phyloP scores from a whole-genome alignment of 1,284 basidiomycete species.

The Amylostereum areolatum region DNA sequence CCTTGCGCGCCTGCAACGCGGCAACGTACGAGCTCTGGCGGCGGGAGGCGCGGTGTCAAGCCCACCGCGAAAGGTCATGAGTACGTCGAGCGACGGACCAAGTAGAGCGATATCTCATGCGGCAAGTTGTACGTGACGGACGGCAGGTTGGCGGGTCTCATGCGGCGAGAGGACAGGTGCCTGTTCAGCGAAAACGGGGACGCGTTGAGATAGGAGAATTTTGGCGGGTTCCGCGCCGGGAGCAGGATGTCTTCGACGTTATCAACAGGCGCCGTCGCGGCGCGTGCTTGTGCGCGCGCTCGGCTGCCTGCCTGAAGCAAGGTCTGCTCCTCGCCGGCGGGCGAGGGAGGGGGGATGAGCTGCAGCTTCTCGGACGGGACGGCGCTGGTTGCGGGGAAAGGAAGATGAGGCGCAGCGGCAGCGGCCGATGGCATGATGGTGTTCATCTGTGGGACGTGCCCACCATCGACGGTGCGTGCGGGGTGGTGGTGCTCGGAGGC shows the following conservation, averaged over 20 bases:
- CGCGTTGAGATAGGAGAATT: constrained; percentile 56
- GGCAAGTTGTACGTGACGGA: constrained; percentile 63
- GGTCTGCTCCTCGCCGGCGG: constrained; percentile 4
- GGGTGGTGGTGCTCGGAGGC: neutral
- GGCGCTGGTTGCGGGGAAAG: constrained; percentile 24
- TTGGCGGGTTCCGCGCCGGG: constrained; percentile 57
- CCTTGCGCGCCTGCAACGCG: constrained; percentile 52
- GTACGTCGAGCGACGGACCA: constrained; percentile 36
- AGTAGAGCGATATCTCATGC: constrained; percentile 67
- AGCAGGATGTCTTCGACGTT: constrained; percentile 42
- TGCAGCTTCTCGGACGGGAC: constrained; percentile 9
- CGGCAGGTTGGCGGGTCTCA: constrained; percentile 45
- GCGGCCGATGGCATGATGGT: neutral
- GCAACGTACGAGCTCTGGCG: constrained; percentile 60
- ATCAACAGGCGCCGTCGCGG: constrained; percentile 11
- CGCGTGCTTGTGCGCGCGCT: constrained; percentile 10
- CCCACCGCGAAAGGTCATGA: too few species aligned
- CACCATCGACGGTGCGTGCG: neutral
- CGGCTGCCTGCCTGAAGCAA: too few species aligned
- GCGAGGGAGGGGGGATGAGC: constrained; percentile 10
- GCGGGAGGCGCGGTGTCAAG: constrained; percentile 1
- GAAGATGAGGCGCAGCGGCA: constrained; percentile 25
- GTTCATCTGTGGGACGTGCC: neutral
- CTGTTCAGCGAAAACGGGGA: constrained; percentile 65
- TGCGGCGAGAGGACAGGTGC: constrained; percentile 34